phyloP scores from a whole-genome alignment of 2,329 filamentous ascomycete species.

The Cadophora sp. region DNA sequence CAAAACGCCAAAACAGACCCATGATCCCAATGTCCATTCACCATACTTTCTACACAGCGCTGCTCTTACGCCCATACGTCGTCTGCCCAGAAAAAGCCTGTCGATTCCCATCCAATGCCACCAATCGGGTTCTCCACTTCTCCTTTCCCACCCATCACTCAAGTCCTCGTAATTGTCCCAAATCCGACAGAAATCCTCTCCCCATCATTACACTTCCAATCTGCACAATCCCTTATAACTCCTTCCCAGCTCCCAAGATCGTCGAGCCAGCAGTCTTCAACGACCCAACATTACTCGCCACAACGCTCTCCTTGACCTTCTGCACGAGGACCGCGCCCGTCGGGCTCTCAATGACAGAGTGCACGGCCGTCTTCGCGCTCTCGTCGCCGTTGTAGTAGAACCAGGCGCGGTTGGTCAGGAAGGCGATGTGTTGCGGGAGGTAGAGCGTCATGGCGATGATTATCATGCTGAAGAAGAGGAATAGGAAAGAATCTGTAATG shows the following conservation, averaged over 20 bases:
- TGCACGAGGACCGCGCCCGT: constrained; percentile 35
- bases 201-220: background rate
- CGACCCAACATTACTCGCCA: constrained; percentile 13
- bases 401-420: constrained; percentile 84
- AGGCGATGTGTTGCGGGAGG: constrained; percentile 87
- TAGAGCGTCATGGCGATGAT: constrained; percentile 89
- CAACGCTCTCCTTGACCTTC: constrained; percentile 40
- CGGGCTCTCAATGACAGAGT: constrained; percentile 35
- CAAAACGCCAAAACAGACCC: constrained; percentile 6
- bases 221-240: constrained; percentile 33
- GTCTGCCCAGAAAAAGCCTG: background rate
- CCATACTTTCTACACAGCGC: constrained; percentile 20
- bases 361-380: constrained; percentile 47
- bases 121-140: background rate
- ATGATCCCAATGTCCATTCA: background rate
- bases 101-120: too few species aligned
- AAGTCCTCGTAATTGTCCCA: background rate
- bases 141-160: background rate
- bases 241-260: constrained; percentile 35
- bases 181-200: background rate
- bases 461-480: constrained; percentile 87
- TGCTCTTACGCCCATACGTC: background rate
- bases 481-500: constrained; percentile 80
- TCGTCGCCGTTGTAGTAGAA: constrained; percentile 94
- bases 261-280: constrained; percentile 24